Evolutionary conservation across 2,329 filamentous ascomycete species (phyloP).

Genomic region (Penicillium crustosum): DNA sequence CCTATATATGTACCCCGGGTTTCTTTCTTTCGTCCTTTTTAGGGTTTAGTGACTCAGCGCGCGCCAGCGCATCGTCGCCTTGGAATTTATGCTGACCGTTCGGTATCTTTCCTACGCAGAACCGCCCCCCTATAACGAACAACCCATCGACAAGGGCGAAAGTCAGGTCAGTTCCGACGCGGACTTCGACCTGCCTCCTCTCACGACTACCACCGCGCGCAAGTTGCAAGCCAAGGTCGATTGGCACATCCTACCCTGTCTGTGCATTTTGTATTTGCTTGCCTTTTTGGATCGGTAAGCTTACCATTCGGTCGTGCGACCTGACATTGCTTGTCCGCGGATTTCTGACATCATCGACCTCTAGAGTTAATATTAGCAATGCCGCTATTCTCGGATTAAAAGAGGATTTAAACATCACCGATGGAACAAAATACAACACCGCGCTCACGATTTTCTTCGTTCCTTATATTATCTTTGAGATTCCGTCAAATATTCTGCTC

Average conservation of each 20-base stretch:
- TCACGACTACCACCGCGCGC: constrained; percentile 52
- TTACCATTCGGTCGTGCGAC: background rate
- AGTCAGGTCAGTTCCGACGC: constrained; percentile 18
- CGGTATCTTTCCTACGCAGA: background rate
- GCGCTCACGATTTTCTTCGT: constrained; percentile 80
- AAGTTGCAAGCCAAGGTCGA: constrained; percentile 70
- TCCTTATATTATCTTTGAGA: constrained; percentile 66
- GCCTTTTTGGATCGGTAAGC: constrained; percentile 61
- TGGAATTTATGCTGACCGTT: constrained; percentile 12
- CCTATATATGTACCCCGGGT: background rate
- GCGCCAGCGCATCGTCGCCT: background rate
- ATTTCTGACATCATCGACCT: constrained; percentile 8
- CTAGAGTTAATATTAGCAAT: constrained; percentile 75
- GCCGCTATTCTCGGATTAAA: constrained; percentile 67
- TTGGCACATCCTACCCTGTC: constrained; percentile 67
- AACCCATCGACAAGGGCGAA: constrained; percentile 21
- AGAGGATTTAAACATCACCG: constrained; percentile 59
- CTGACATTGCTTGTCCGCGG: background rate
- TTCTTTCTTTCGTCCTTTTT: background rate
- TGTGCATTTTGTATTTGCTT: constrained; percentile 70
- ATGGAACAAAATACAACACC: constrained; percentile 66
- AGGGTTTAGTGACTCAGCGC: background rate
- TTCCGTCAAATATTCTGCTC: constrained; percentile 70
- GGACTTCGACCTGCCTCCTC: constrained; percentile 29
- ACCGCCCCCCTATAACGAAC: constrained; percentile 1